Base-by-base conservation (phyloP, 768 basidiomycete genomes). In the Dacryopinax primogenitus region DNA sequence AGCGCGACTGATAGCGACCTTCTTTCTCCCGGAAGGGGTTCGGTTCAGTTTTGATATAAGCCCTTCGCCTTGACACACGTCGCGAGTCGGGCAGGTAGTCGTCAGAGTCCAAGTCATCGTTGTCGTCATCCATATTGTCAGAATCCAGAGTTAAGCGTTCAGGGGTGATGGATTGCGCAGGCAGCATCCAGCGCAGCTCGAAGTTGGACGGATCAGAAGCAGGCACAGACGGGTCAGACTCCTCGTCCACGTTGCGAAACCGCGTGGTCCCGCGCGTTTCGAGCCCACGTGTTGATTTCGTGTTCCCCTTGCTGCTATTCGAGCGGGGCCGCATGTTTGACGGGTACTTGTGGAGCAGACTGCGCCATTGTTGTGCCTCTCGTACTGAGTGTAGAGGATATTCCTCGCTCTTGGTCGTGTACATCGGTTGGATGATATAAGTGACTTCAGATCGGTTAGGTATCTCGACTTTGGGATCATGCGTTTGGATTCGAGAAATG, bases 21-120 rank as follows among this genome's bases (percentile, higher is more conserved):
- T 58, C 51, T 30, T 58, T 58, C 21, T 58, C 51, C 13, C 51
- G 51, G 51, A 58, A 58, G 13, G 51, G 51, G 18, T 58, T 58
- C 13, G 51, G 51, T 7, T 26, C 51, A 6, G 13, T 30, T 30
- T 30, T 39, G n/a, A n/a, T n/a, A n/a, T 39, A 30, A 58, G 9
- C 9, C 30, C 21, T 58, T 11, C 51, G 51, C 26, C 15, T 58
- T 23, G 12, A 58, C 21, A n/a, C n/a, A n/a, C 41, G 41, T 44
- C 23, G 51, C 26, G 13, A 23, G 18, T 15, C 51, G 9, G 51
- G 51, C 30, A 26, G 12, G 26, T 58, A 32, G 51, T 58, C 51
- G 26, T 58, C 51, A 32, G 51, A 58, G 26, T 58, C 51, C 26
- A 7, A 9, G 26, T 58, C 51, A 15, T 58, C 51, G 13, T 13